phyloP scores from a whole-genome alignment of 2,329 filamentous ascomycete species.

The Rhynchosporium secalis region DNA sequence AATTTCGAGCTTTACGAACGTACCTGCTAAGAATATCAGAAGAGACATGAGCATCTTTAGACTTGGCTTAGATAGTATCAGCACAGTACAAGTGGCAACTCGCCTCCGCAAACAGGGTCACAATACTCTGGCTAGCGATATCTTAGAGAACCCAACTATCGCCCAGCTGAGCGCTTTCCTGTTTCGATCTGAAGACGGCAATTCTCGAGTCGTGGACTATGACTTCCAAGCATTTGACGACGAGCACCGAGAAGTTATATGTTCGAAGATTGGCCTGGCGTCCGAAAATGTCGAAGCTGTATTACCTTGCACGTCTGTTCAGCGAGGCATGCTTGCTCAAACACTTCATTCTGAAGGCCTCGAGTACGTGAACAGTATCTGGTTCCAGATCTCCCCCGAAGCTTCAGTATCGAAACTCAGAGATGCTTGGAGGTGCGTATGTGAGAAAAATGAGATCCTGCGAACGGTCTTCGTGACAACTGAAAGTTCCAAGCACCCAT shows the following conservation, averaged over 20 bases:
- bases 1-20: slow-evolving; percentile 55
- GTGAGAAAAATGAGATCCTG: slow-evolving; percentile 66
- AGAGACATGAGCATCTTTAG: slow-evolving; percentile 75
- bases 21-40: slow-evolving; percentile 51
- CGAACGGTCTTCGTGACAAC: slow-evolving; percentile 71
- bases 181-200: not conserved
- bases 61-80: slow-evolving; percentile 90
- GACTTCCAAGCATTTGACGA: slow-evolving; percentile 54
- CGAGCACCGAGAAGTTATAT: slow-evolving; percentile 42
- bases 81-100: slow-evolving; percentile 74
- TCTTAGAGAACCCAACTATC: slow-evolving; percentile 63
- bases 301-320: slow-evolving; percentile 76
- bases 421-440: slow-evolving; percentile 59
- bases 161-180: slow-evolving; percentile 38
- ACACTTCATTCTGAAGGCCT: slow-evolving; percentile 66
- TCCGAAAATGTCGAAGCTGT: slow-evolving; percentile 52
- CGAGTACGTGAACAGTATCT: slow-evolving; percentile 75
- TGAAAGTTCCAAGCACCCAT: slow-evolving; percentile 60
- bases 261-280: slow-evolving; percentile 26
- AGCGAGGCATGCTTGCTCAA: slow-evolving; percentile 76
- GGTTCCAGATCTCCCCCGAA: slow-evolving; percentile 49
- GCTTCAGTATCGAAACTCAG: slow-evolving; percentile 47
- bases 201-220: slow-evolving; percentile 36
- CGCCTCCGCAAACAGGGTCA: slow-evolving; percentile 61
- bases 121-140: slow-evolving; percentile 65